A percentile compares a stretch with the other conserved stretches of the same genome.
Conservation (phyloP, 495 filamentous ascomycete species). For the Physcia stellaris region DNA sequence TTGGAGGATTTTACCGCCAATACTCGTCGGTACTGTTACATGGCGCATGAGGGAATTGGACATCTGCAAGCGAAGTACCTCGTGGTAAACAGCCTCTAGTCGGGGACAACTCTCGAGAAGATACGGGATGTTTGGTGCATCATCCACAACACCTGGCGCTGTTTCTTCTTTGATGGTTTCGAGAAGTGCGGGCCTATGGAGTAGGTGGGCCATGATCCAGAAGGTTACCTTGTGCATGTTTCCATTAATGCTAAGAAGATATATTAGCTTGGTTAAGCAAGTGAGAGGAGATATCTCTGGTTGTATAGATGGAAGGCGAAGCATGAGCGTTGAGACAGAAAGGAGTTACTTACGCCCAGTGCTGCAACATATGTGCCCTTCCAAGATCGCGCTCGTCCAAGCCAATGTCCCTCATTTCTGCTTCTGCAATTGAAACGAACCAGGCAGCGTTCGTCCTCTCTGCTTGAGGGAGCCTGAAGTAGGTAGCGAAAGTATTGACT, state of each 20-base stretch:
- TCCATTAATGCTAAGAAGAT: constrained; percentile 11
- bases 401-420: constrained; percentile 8
- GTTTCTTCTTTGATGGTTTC: constrained; percentile 10
- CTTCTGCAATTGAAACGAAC: constrained; percentile 8
- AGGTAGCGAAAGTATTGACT: constrained; percentile 3
- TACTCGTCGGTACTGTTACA: constrained; percentile 4
- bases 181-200: constrained; percentile 9
- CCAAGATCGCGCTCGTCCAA: constrained; percentile 6
- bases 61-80: constrained; percentile 8
- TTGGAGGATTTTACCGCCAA: constrained; percentile 13
- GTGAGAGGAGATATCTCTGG: no score
- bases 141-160: background rate
- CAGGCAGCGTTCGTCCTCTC: constrained; percentile 4
- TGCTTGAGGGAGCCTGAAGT: constrained; percentile 10
- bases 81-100: constrained; percentile 9
- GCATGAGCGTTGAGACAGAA: background rate
- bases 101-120: constrained; percentile 10
- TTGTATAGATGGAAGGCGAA: no score
- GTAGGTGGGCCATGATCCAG: constrained; percentile 17
- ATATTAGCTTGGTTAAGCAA: background rate
- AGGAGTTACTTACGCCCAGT: constrained; percentile 6
- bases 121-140: background rate
- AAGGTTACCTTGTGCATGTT: constrained; percentile 19
- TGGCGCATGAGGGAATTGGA: constrained; percentile 5
- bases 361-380: constrained; percentile 5